Evolutionary conservation across 2,329 filamentous ascomycete species (phyloP).

Genomic region (Apiospora kogelbergensis): DNA sequence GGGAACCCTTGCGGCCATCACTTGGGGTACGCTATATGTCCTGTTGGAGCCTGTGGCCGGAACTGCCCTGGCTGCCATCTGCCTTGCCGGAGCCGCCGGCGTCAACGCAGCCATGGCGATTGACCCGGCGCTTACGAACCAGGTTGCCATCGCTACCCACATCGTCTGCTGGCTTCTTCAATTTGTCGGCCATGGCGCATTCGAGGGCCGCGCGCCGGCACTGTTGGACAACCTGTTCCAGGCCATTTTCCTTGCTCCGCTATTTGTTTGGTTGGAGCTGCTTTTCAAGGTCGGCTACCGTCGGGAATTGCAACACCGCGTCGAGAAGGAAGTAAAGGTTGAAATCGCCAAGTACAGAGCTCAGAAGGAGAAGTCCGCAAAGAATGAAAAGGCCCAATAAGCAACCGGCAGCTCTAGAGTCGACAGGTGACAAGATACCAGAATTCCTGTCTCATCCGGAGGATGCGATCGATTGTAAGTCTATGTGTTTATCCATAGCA

Average conservation of each 20-base stretch:
- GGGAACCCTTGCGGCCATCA: constrained; percentile 61
- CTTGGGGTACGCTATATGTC: constrained; percentile 80
- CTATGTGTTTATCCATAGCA: neutral
- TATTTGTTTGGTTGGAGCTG: constrained; percentile 96
- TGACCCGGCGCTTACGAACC: constrained; percentile 48
- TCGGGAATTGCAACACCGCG: constrained; percentile 77
- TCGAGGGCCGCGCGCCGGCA: constrained; percentile 84
- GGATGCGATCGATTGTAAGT: neutral
- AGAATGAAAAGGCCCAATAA: constrained; percentile 54
- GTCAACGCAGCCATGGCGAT: constrained; percentile 72
- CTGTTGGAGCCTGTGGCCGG: constrained; percentile 94
- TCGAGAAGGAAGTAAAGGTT: constrained; percentile 72
- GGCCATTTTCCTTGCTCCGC: constrained; percentile 86
- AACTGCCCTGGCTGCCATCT: constrained; percentile 70
- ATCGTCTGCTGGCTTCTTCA: constrained; percentile 81
- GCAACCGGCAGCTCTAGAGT: neutral
- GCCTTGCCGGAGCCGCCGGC: constrained; percentile 72
- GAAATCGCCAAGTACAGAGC: constrained; percentile 76
- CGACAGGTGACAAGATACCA: neutral
- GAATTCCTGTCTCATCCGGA: neutral
- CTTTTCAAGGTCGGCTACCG: constrained; percentile 90
- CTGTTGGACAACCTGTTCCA: constrained; percentile 90
- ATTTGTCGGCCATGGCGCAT: constrained; percentile 87
- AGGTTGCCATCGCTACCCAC: constrained; percentile 65
- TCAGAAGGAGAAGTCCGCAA: constrained; percentile 41